A percentile compares a stretch with the other conserved stretches of the same genome.
Evolutionary conservation across 352 stramenopile species (phyloP).

Genomic region (Phytophthora meadii): DNA sequence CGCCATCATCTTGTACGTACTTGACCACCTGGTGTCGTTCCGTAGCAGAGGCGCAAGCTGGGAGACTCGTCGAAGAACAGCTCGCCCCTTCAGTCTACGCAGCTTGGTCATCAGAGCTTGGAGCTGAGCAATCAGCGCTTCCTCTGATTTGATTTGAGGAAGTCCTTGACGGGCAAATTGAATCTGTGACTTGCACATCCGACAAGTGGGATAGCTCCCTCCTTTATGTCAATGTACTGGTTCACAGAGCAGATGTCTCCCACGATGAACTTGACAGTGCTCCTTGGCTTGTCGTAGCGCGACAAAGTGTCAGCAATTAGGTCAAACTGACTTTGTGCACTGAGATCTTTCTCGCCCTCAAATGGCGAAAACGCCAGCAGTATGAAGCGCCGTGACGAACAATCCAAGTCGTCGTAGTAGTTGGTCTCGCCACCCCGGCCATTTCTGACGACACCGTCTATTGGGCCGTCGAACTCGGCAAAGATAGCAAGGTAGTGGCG

Average conservation of each 20-base stretch:
- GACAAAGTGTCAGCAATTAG: slow-evolving; percentile 22
- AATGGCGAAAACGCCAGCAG: slow-evolving; percentile 14
- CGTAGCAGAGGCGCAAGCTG: neutral
- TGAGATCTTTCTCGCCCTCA: slow-evolving; percentile 17
- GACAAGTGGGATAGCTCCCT: too few species aligned
- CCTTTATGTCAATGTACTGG: too few species aligned
- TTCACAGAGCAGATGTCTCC: slow-evolving; percentile 27
- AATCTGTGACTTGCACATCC: too few species aligned
- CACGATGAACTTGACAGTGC: slow-evolving; percentile 17
- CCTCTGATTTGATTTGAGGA: too few species aligned
- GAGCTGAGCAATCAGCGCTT: too few species aligned
- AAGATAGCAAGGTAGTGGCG: neutral
- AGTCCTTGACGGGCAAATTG: too few species aligned
- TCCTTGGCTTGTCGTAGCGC: slow-evolving; percentile 12
- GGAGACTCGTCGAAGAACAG: neutral
- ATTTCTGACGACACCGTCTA: too few species aligned
- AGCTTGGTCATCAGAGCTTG: too few species aligned
- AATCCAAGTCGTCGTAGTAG: neutral
- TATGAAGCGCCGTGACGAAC: neutral
- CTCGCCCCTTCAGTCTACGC: neutral
- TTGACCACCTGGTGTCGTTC: neutral
- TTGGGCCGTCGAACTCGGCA: neutral
- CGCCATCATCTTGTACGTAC: neutral
- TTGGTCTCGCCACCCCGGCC: too few species aligned
- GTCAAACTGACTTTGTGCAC: slow-evolving; percentile 15